phyloP scores from a whole-genome alignment of 2,329 filamentous ascomycete genomes.

The Phoma sp. region DNA sequence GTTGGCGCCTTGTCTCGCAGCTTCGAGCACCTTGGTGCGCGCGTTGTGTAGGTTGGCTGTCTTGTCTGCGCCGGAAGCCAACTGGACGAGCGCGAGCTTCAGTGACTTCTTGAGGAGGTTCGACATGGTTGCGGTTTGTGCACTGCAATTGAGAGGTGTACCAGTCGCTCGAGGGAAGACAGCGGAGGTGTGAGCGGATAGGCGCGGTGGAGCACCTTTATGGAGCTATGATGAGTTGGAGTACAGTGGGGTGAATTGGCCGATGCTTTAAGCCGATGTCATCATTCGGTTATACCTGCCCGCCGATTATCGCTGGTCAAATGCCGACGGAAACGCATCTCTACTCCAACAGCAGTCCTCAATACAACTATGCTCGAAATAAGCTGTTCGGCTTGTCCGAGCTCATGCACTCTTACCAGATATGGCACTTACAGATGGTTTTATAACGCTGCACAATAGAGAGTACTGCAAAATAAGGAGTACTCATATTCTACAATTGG shows the following conservation, averaged over 20 bases:
- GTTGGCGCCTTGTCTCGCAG: constrained; percentile 75
- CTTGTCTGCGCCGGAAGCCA: constrained; percentile 71
- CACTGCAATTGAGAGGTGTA: no score
- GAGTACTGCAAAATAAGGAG: no score
- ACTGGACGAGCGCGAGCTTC: constrained; percentile 58
- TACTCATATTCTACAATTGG: no score
- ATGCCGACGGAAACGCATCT: constrained; percentile 2
- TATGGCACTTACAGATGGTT: no score
- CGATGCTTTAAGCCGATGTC: constrained; percentile 7
- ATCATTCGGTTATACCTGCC: constrained; percentile 7
- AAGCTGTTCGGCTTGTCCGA: no score
- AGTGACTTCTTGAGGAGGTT: constrained; percentile 47
- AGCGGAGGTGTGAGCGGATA: not conserved
- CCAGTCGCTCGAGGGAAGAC: not conserved
- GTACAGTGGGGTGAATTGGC: constrained; percentile 1
- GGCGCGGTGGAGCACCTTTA: not conserved
- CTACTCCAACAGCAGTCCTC: not conserved
- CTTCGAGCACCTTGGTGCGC: constrained; percentile 81
- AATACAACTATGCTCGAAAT: no score
- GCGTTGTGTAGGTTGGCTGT: constrained; percentile 81
- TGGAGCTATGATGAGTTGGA: constrained; percentile 2
- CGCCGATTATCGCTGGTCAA: constrained; percentile 1
- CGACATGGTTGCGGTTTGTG: constrained; percentile 25
- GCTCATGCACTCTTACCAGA: no score
- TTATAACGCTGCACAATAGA: no score